Conservation (phyloP, 139 green algal genomes). For the Chlamydomonas sphaeroides region DNA sequence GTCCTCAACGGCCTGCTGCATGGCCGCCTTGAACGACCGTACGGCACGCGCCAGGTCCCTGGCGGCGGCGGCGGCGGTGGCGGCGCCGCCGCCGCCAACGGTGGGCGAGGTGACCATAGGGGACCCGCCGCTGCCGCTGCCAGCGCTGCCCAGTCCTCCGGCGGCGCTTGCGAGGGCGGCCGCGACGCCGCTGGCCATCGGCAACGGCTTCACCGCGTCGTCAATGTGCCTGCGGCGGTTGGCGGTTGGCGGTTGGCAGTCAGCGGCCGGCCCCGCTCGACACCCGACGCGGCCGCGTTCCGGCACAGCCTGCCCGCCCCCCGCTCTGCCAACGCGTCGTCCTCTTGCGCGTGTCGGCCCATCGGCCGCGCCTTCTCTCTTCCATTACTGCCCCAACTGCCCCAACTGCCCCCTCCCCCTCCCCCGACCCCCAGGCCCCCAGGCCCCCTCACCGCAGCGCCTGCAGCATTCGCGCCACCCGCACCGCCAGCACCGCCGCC, state of each 20-base stretch:
- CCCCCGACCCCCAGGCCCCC: background rate
- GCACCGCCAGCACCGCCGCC: conserved; percentile 19
- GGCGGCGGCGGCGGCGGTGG: background rate
- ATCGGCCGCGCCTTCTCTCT: no score
- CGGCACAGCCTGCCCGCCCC: no score
- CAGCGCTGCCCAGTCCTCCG: no score
- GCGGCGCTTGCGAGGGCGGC: background rate
- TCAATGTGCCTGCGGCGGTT: conserved; percentile 18
- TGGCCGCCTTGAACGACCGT: background rate
- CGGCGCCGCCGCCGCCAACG: background rate
- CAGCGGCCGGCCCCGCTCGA: no score
- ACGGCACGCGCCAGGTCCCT: background rate
- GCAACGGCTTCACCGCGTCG: conserved; percentile 2
- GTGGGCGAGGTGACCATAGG: background rate
- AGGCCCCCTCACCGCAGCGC: conserved; percentile 14
- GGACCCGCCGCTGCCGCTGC: no score
- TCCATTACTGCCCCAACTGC: background rate
- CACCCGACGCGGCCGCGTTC: no score
- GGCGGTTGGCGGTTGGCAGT: no score
- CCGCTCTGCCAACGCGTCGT: no score
- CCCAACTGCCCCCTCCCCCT: background rate
- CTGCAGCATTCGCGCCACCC: conserved; percentile 36
- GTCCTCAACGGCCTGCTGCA: no score
- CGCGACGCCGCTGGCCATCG: background rate
- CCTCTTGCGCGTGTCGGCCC: no score